A percentile compares a stretch with the other conserved stretches of the same genome.
Evolutionary conservation across 345 rosid species (phyloP).

Genomic region (Noccaea bulbosa): DNA sequence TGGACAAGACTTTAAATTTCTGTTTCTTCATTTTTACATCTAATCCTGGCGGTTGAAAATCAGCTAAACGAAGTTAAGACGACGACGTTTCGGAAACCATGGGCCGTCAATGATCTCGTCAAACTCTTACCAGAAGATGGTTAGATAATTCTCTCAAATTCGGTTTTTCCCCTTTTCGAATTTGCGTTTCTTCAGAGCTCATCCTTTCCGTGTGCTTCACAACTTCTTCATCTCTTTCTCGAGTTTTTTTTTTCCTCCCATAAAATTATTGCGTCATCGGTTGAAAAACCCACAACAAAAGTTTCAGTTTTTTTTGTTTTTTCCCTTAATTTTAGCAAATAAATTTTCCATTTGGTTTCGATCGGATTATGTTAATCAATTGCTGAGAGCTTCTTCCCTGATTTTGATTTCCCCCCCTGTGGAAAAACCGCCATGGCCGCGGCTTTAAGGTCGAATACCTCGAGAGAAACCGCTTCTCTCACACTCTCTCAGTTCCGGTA

Average conservation of each 20-base stretch:
- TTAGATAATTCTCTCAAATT: conserved; percentile 28
- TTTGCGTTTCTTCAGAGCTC: conserved; percentile 29
- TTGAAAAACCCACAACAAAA: neutral
- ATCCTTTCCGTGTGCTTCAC: conserved; percentile 45
- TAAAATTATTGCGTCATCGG: conserved; percentile 12
- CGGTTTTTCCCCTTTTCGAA: conserved; percentile 23
- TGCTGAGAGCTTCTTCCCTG: neutral
- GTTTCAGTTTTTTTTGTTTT: neutral
- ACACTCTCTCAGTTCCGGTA: conserved; percentile 68
- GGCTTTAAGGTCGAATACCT: conserved; percentile 68
- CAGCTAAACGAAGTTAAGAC: neutral
- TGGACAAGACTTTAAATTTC: no score
- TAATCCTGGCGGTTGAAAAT: neutral
- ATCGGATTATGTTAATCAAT: conserved; percentile 38
- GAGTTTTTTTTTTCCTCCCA: neutral
- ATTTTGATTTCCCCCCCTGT: neutral
- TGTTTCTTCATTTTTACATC: no score
- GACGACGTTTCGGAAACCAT: conserved; percentile 23
- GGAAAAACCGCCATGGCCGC: conserved; percentile 60
- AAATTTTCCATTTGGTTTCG: neutral
- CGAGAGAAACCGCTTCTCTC: conserved; percentile 62
- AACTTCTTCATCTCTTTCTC: conserved; percentile 20
- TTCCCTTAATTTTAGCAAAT: neutral
- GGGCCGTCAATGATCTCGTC: conserved; percentile 38
- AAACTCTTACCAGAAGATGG: conserved; percentile 33